phyloP scores from a whole-genome alignment of 1,284 basidiomycete genomes.

The Ceratorhiza oryzae-sativae region DNA sequence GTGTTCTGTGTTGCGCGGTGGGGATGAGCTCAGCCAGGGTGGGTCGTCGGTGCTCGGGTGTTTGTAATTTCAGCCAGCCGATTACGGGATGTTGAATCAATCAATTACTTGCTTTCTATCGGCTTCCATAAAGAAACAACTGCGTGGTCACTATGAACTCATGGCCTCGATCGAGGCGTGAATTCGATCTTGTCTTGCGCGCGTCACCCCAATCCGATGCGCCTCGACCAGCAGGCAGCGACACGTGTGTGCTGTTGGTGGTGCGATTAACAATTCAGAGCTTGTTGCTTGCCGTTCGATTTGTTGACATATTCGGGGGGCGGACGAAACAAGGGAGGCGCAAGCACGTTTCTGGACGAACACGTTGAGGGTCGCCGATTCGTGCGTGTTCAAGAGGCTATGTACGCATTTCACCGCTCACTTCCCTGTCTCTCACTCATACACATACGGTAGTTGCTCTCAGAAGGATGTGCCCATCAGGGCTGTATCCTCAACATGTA shows the following conservation, averaged over 20 bases:
- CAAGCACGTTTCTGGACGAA: neutral
- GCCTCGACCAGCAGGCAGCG: neutral
- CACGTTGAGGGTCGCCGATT: slow-evolving; percentile 2
- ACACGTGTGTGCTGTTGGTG: slow-evolving; percentile 8
- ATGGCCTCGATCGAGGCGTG: neutral
- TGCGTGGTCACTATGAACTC: neutral
- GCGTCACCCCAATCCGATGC: slow-evolving; percentile 10
- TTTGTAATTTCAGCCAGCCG: slow-evolving; percentile 9
- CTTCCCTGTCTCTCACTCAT: neutral
- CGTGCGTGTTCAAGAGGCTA: slow-evolving; percentile 23
- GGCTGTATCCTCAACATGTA: slow-evolving; percentile 29
- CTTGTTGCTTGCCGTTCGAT: neutral
- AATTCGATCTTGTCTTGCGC: neutral
- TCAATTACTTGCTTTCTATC: neutral
- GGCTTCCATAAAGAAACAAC: slow-evolving; percentile 12
- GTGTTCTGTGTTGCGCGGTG: neutral
- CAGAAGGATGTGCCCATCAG: slow-evolving; percentile 22
- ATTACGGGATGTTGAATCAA: neutral
- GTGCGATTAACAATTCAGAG: neutral
- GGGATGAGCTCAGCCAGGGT: too few relatives aligned
- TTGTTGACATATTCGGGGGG: neutral
- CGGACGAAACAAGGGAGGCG: slow-evolving; percentile 22
- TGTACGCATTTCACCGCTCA: slow-evolving; percentile 16
- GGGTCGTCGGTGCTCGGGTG: neutral
- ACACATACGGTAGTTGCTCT: slow-evolving; percentile 3